Evolutionary conservation across 139 green algal species (phyloP).

Genomic region (Mesotaenium endlicherianum): DNA sequence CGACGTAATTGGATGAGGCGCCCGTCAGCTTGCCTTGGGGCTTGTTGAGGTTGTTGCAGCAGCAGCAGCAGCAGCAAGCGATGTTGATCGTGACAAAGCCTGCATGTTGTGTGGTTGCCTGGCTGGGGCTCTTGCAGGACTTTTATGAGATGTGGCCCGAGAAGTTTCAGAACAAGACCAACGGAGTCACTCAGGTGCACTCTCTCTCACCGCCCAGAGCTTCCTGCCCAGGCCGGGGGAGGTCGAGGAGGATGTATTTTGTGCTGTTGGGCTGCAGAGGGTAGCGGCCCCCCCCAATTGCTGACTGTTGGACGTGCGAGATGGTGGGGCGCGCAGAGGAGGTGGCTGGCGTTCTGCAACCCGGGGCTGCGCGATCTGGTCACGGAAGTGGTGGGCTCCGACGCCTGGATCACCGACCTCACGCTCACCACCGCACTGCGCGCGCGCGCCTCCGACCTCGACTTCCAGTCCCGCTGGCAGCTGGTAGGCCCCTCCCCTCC

Average conservation of each 20-base stretch:
- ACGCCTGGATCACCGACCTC: constrained; percentile 76
- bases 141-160: constrained; percentile 80
- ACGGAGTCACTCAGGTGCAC: constrained; percentile 85
- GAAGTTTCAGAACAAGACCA: constrained; percentile 99
- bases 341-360: constrained; percentile 97
- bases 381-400: constrained; percentile 75
- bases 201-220: too few species aligned
- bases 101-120: too few species aligned
- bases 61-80: too few species aligned
- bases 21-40: too few species aligned
- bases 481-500: too few species aligned
- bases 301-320: not conserved
- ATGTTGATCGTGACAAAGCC: too few species aligned
- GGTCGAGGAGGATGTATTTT: too few species aligned
- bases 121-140: constrained; percentile 54
- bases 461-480: constrained; percentile 78
- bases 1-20: too few species aligned
- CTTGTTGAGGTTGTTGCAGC: too few species aligned
- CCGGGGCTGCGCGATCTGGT: constrained; percentile 79
- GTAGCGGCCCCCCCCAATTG: too few species aligned
- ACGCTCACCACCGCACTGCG: not conserved
- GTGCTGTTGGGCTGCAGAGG: too few species aligned
- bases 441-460: constrained; percentile 68
- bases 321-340: constrained; percentile 48
- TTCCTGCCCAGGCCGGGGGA: too few species aligned